Conservation (phyloP, 2,329 filamentous ascomycete genomes). For the Tolypocladium amazonense region DNA sequence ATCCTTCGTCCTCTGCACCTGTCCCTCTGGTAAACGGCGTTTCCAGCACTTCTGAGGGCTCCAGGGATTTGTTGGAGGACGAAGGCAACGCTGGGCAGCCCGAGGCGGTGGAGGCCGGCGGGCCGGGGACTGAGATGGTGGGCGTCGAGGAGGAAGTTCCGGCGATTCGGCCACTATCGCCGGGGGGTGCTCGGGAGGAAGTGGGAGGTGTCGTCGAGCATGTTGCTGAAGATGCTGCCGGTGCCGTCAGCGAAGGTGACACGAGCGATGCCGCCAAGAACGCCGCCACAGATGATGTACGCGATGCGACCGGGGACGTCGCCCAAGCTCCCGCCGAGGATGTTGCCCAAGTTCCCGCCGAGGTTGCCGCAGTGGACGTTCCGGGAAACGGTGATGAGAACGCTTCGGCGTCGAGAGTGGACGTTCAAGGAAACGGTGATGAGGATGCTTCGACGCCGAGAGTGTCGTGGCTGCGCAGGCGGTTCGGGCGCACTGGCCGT, state of each 20-base stretch:
- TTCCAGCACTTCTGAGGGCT: background rate
- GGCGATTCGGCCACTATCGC: too few relatives aligned
- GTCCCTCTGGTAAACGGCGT: too few relatives aligned
- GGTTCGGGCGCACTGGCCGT: too few relatives aligned
- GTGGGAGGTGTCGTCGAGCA: background rate
- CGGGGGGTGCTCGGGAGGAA: too few relatives aligned
- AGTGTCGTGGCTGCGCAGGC: conserved; percentile 1
- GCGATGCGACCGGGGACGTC: too few relatives aligned
- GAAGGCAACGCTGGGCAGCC: background rate
- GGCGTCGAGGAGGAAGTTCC: background rate
- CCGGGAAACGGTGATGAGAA: too few relatives aligned
- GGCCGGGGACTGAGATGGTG: too few relatives aligned
- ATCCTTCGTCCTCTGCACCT: background rate
- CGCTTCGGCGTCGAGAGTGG: too few relatives aligned
- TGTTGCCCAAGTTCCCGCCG: too few relatives aligned
- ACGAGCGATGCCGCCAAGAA: conserved; percentile 13
- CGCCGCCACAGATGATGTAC: conserved; percentile 11
- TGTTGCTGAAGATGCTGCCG: background rate
- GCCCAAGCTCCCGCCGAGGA: too few relatives aligned
- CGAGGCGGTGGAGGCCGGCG: background rate
- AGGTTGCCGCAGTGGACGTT: background rate
- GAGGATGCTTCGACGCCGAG: background rate
- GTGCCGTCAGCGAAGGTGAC: conserved; percentile 9
- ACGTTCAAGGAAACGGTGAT: background rate
- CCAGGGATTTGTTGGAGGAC: background rate